phyloP scores from a whole-genome alignment of 176 grass and related monocot species.

The Hsuehochloa calcarea region DNA sequence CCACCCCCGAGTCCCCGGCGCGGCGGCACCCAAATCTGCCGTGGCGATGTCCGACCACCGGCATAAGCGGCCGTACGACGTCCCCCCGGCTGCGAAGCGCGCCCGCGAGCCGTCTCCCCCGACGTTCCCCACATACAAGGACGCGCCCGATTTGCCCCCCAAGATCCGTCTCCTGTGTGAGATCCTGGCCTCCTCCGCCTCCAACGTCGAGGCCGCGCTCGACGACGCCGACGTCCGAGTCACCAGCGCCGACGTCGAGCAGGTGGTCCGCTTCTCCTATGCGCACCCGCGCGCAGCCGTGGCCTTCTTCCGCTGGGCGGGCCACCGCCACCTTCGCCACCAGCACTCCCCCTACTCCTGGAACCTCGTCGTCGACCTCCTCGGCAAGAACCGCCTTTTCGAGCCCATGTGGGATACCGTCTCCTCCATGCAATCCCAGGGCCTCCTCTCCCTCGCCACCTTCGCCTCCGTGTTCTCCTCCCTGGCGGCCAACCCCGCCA shows the following conservation, averaged over 20 bases:
- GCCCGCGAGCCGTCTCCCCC: constrained; percentile 11
- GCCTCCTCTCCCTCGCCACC: constrained; percentile 68
- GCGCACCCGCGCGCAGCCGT: constrained; percentile 50
- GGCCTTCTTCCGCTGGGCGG: constrained; percentile 88
- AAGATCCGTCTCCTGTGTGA: constrained; percentile 44
- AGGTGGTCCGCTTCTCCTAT: constrained; percentile 76
- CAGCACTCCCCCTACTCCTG: constrained; percentile 74
- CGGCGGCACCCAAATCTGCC: constrained; percentile 14
- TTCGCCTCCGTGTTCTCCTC: constrained; percentile 84
- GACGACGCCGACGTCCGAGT: constrained; percentile 43
- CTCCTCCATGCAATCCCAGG: constrained; percentile 59
- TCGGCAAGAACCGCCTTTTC: constrained; percentile 77
- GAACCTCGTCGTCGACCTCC: constrained; percentile 88
- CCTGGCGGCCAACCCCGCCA: constrained; percentile 36
- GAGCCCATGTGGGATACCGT: constrained; percentile 67
- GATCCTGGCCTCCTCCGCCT: constrained; percentile 33
- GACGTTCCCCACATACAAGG: constrained; percentile 51
- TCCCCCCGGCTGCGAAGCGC: constrained; percentile 16
- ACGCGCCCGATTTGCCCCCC: constrained; percentile 23
- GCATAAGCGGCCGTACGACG: constrained; percentile 31
- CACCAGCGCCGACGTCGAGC: constrained; percentile 63
- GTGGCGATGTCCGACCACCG: constrained; percentile 26
- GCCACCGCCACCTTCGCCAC: constrained; percentile 54
- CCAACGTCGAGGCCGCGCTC: constrained; percentile 42
- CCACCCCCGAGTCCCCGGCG: background rate